Evolutionary conservation across 768 basidiomycete genomes (phyloP).

Genomic region (Favolaschia claudopus): DNA sequence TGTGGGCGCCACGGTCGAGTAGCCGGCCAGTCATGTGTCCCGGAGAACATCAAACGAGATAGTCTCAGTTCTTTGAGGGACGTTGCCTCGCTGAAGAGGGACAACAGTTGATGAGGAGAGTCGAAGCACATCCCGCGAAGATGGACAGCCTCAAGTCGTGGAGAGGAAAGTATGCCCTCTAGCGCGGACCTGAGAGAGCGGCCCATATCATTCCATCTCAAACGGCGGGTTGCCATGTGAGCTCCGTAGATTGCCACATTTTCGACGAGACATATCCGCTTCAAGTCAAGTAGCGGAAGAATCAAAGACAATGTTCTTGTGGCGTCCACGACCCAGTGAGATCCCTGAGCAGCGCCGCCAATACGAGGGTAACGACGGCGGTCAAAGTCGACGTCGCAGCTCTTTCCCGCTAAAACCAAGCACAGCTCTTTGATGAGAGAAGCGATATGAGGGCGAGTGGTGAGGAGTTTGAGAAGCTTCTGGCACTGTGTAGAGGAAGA

Average conservation of each 20-base stretch:
- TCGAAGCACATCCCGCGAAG: conserved; percentile 6
- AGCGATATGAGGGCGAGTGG: not conserved
- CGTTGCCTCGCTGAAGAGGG: conserved; percentile 2
- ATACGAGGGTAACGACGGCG: not conserved
- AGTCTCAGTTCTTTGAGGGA: too few relatives aligned
- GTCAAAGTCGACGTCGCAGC: not conserved
- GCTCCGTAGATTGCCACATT: not conserved
- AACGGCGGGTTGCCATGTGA: not conserved
- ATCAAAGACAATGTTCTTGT: not conserved
- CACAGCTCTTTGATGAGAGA: not conserved
- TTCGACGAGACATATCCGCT: conserved; percentile 4
- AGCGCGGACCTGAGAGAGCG: not conserved
- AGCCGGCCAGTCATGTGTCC: too few relatives aligned
- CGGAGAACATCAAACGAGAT: too few relatives aligned
- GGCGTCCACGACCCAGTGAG: not conserved
- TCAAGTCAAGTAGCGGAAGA: not conserved
- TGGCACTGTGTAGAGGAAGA: too few relatives aligned
- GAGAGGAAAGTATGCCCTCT: not conserved
- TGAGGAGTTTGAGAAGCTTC: not conserved
- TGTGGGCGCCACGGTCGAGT: too few relatives aligned
- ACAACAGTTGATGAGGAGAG: not conserved
- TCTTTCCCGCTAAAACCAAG: not conserved
- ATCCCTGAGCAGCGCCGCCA: not conserved
- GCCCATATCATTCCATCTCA: not conserved
- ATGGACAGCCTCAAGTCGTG: not conserved